These are phyloP conservation scores for Teunomyces barrocoloradensis DNA, from an alignment of 805 yeast genomes.

Conservation along the genomic window DNA sequence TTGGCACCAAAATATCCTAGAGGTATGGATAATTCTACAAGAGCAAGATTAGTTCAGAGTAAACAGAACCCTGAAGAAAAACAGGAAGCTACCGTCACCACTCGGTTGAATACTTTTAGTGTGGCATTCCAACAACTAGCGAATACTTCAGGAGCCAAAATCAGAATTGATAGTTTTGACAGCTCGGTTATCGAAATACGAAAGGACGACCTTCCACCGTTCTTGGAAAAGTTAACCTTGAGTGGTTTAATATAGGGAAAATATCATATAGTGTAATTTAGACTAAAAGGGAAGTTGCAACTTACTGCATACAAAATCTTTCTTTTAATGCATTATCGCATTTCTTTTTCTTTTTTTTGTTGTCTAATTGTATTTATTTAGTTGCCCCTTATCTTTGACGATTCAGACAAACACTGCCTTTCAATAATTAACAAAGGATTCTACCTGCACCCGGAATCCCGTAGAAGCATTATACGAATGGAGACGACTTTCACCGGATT, in stretches of 20 bases:
- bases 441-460: too few relatives aligned
- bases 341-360: too few relatives aligned
- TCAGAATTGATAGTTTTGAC: slow-evolving; percentile 91
- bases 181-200: slow-evolving; percentile 88
- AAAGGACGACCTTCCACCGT: slow-evolving; percentile 83
- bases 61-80: slow-evolving; percentile 29
- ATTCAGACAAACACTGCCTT: too few relatives aligned
- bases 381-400: too few relatives aligned
- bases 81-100: slow-evolving; percentile 40
- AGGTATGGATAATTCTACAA: slow-evolving; percentile 35
- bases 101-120: slow-evolving; percentile 76
- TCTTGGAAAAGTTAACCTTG: slow-evolving; percentile 72
- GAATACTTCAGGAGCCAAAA: slow-evolving; percentile 77
- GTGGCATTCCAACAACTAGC: slow-evolving; percentile 91
- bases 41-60: slow-evolving; percentile 29
- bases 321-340: neutral
- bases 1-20: slow-evolving; percentile 77
- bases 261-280: neutral
- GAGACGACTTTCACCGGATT: too few relatives aligned
- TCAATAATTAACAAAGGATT: too few relatives aligned
- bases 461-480: too few relatives aligned
- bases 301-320: neutral
- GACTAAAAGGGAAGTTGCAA: neutral
- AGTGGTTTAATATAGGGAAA: slow-evolving; percentile 6
- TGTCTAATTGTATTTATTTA: neutral